phyloP scores from a whole-genome alignment of 2,329 filamentous ascomycete species.

The Bipolaris cookei region DNA sequence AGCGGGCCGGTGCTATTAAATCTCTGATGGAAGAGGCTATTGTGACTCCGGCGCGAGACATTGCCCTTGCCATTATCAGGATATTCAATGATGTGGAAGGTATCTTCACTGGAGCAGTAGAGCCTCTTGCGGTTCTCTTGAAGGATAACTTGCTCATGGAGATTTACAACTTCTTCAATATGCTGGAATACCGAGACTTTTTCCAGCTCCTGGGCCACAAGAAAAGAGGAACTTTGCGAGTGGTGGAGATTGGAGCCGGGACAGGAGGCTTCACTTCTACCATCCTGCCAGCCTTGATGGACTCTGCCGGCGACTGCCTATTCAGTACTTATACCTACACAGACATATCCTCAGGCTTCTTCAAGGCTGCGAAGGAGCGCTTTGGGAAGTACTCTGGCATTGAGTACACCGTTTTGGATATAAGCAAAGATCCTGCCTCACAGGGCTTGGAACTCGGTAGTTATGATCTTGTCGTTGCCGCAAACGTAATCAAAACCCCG shows the following conservation, averaged over 20 bases:
- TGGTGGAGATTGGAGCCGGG: slow-evolving; percentile 1
- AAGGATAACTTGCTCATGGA: not conserved
- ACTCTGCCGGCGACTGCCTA: not conserved
- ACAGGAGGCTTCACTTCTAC: not conserved
- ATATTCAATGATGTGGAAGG: not conserved
- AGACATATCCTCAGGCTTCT: slow-evolving; percentile 22
- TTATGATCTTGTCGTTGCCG: not conserved
- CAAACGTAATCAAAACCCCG: not conserved
- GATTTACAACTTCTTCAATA: slow-evolving; percentile 1
- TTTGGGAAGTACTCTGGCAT: not conserved
- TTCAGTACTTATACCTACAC: slow-evolving; percentile 18
- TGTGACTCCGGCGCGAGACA: not conserved
- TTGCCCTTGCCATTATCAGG: slow-evolving; percentile 1
- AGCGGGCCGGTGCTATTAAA: too few species aligned
- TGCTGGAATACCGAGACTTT: not conserved
- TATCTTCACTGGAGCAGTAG: not conserved
- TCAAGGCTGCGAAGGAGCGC: not conserved
- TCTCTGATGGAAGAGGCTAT: not conserved
- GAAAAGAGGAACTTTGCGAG: not conserved
- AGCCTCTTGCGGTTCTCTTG: not conserved
- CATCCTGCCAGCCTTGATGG: not conserved
- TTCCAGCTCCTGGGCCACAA: not conserved
- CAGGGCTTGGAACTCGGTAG: not conserved
- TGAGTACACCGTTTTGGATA: not conserved
- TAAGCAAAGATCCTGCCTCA: not conserved